phyloP scores from a whole-genome alignment of 495 filamentous ascomycete species.

The Parachaetomium inaequale region DNA sequence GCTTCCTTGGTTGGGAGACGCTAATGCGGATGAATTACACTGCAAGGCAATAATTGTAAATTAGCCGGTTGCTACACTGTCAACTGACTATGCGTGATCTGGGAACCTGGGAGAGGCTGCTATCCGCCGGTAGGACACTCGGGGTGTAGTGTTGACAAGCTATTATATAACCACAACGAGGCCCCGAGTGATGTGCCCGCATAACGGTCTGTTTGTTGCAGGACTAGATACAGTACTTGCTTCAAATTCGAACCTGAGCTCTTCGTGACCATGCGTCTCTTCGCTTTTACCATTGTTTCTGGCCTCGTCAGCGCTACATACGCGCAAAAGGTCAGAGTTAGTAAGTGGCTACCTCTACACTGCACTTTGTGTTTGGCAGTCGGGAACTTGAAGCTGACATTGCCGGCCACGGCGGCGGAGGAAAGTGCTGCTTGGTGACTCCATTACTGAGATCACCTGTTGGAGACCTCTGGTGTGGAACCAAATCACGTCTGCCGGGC shows the following conservation, averaged over 20 bases:
- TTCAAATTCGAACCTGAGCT: neutral
- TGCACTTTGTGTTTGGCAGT: neutral
- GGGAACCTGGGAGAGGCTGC: too few species aligned
- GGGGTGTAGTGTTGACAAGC: too few species aligned
- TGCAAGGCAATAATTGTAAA: too few species aligned
- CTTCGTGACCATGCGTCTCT: conserved; percentile 18
- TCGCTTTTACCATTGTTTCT: conserved; percentile 5
- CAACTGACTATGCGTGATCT: too few species aligned
- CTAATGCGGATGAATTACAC: too few species aligned
- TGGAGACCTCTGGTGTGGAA: conserved; percentile 37
- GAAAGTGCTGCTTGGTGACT: conserved; percentile 37
- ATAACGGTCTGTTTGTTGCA: too few species aligned
- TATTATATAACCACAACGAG: too few species aligned
- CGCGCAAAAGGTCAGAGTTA: conserved; percentile 25
- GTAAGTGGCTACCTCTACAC: conserved; percentile 8
- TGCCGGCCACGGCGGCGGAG: neutral
- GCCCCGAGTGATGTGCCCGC: too few species aligned
- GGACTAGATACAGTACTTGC: too few species aligned
- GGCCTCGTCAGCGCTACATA: conserved; percentile 16
- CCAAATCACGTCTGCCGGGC: conserved; percentile 25
- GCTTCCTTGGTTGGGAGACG: too few species aligned
- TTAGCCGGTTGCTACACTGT: too few species aligned
- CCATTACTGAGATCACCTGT: conserved; percentile 38
- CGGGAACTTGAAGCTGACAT: neutral
- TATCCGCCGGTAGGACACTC: too few species aligned